Conservation (phyloP, 2,329 filamentous ascomycete species). For the Diplodia sapinea region DNA sequence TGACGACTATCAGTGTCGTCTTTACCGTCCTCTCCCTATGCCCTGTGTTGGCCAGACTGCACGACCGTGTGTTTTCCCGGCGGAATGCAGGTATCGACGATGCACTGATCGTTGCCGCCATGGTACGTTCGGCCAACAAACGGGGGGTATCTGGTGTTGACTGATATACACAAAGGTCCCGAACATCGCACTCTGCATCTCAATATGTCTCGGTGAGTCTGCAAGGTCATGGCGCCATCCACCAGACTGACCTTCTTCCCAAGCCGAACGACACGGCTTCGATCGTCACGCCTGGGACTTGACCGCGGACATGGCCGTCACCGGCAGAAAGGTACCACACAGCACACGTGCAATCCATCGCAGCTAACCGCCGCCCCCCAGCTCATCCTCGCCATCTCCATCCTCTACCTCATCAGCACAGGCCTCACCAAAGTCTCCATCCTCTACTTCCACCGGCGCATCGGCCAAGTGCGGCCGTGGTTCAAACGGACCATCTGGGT, state of each 20-base stretch:
- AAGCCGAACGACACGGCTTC: constrained; percentile 8
- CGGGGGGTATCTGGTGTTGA: too few species aligned
- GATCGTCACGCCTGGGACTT: constrained; percentile 18
- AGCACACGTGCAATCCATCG: too few species aligned
- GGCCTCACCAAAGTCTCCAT: constrained; percentile 45
- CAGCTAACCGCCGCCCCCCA: neutral
- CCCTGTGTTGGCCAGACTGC: neutral
- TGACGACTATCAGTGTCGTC: neutral
- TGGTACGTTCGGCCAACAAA: neutral
- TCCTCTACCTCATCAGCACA: constrained; percentile 39
- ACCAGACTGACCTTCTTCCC: neutral
- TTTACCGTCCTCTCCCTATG: neutral
- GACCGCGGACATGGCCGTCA: neutral
- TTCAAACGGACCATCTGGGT: constrained; percentile 48
- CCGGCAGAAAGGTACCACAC: constrained; percentile 7
- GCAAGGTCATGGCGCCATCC: too few species aligned
- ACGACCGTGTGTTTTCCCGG: neutral
- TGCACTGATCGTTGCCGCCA: neutral
- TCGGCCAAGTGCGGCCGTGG: constrained; percentile 43
- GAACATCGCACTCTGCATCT: neutral
- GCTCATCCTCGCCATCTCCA: constrained; percentile 38
- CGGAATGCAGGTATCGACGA: constrained; percentile 10
- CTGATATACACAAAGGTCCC: neutral
- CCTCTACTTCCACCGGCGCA: constrained; percentile 51
- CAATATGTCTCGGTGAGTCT: constrained; percentile 4